Base-by-base conservation (phyloP, 164 flowering plant species). In the Piper betle region DNA sequence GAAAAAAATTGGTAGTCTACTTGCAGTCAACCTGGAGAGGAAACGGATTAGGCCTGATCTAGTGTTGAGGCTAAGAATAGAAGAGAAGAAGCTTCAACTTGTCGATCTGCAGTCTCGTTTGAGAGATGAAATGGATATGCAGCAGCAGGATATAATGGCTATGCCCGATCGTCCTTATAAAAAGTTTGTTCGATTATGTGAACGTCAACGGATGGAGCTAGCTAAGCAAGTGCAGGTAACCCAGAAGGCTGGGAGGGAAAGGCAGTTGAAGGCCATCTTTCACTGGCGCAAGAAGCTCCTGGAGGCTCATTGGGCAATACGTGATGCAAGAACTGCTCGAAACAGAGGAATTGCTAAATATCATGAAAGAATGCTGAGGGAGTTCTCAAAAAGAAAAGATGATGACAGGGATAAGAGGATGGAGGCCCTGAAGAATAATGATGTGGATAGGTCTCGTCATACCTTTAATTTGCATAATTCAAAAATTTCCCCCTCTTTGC, bases 351-450 rank as follows among this genome's bases (percentile, higher is more conserved):
- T 94, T 71, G 97, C 95, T 16, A 94, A 94, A 68, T 94, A 94
- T 75, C 99, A 94, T 70, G 99, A 94, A 71, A 84, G 84, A 72
- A 91, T 87, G 93, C 65, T 91, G 77, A 82, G 90, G 70, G 99
- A 94, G 74, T 94, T 91, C 56, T 91, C 99, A 15, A 94, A 94
- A 76, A 79, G 81, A 63, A 94, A 88, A 75, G 99, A 94, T 79
- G 97, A 87, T 71, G 96, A 83, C 67, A 73, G 94, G 37, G 83
- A 74, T 66, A 85, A 80, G 77, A 85, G 99, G 74, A 94, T 94
- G 99, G 99, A 94, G 64, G 99, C 99, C 38, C 74, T 94, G 80
- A 94, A 94, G 76, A 94, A 94, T 66, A 94, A 94, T 80, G 99
- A 94, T 75, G 97, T 94, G 42, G 97, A 91, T 46, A 87, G 99